phyloP scores from a whole-genome alignment of 805 yeast species.

The Schwanniomyces pseudopolymorphus region DNA sequence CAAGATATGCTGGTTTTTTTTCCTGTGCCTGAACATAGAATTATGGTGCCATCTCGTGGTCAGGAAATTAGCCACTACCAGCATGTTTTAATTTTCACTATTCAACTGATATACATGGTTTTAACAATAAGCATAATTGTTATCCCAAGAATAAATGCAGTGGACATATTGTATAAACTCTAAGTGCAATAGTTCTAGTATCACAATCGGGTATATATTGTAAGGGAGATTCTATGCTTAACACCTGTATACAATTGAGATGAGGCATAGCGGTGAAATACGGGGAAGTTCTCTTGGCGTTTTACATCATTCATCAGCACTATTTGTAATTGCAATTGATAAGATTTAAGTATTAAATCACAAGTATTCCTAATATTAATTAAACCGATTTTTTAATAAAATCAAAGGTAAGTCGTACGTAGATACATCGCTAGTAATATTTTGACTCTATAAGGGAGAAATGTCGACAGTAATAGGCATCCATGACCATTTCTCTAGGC shows the following conservation, averaged over 20 bases:
- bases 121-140: neutral
- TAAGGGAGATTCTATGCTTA: neutral
- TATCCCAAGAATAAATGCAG: neutral
- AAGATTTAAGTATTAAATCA: neutral
- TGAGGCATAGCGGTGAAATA: neutral
- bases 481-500: slow-evolving; percentile 21
- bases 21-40: too few species aligned
- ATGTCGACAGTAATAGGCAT: slow-evolving; percentile 4
- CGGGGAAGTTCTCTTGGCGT: slow-evolving; percentile 2
- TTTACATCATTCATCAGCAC: neutral
- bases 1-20: too few species aligned
- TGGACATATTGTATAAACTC: neutral
- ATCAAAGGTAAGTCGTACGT: neutral
- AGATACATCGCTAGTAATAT: neutral
- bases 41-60: too few species aligned
- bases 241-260: neutral
- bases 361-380: neutral
- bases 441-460: neutral
- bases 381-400: too few species aligned
- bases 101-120: neutral
- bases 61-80: neutral
- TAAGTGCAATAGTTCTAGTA: neutral
- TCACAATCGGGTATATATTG: neutral
- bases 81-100: neutral
- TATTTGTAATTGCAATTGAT: neutral